A percentile compares a stretch with the other conserved stretches of the same genome.
Evolutionary conservation across 805 yeast species (phyloP).

Genomic region (Teunomyces pallodes): DNA sequence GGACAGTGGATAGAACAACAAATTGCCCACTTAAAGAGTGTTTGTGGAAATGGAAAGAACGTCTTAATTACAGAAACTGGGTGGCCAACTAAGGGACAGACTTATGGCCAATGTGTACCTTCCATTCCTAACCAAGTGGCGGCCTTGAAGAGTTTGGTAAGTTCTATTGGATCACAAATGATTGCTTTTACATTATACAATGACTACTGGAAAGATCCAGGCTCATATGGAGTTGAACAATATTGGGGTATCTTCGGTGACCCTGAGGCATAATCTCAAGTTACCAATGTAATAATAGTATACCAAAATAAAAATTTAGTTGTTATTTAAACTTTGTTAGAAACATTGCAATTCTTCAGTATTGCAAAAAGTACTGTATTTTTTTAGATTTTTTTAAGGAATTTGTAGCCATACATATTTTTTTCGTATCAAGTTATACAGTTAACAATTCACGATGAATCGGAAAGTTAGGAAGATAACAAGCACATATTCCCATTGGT

Average conservation of each 20-base stretch:
- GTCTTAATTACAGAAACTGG: conserved; percentile 64
- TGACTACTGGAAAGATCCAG: conserved; percentile 62
- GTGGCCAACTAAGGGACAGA: conserved; percentile 64
- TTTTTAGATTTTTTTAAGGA: too few relatives aligned
- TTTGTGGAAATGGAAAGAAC: conserved; percentile 48
- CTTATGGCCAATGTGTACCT: conserved; percentile 56
- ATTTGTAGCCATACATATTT: too few relatives aligned
- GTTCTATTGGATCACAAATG: conserved; percentile 46
- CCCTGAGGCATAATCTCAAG: conserved; percentile 6
- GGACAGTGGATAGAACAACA: conserved; percentile 54
- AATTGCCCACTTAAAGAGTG: conserved; percentile 40
- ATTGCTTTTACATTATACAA: conserved; percentile 60
- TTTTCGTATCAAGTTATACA: too few relatives aligned
- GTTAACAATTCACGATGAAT: too few relatives aligned
- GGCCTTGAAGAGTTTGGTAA: conserved; percentile 51
- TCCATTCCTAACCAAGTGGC: conserved; percentile 48
- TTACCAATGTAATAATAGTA: not conserved
- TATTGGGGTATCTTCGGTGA: conserved; percentile 53
- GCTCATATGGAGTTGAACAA: conserved; percentile 57
- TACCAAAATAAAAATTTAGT: not conserved
- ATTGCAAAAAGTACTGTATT: too few relatives aligned
- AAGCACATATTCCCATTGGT: too few relatives aligned
- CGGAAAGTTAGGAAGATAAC: too few relatives aligned
- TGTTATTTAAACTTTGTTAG: too few relatives aligned
- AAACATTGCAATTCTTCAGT: too few relatives aligned